Conservation (phyloP, 2,329 filamentous ascomycete species). For the Sclerotinia subarctica region DNA sequence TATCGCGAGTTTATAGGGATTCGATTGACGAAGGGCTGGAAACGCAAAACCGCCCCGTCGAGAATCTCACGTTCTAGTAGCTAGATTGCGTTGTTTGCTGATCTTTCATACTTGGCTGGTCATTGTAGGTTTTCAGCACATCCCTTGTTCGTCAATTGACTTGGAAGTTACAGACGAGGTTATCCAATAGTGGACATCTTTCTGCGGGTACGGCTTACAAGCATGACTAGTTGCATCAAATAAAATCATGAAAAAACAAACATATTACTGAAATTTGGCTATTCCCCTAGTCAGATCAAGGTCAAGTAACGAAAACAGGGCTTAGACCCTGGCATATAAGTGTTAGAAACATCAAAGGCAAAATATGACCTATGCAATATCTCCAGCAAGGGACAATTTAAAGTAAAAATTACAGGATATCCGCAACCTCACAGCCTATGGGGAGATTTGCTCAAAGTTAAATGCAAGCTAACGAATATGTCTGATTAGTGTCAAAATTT, state of each 20-base stretch:
- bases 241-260: background rate
- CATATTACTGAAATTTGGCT: background rate
- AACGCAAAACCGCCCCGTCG: background rate
- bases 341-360: too few species aligned
- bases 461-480: too few species aligned
- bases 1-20: background rate
- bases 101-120: background rate
- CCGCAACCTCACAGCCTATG: too few species aligned
- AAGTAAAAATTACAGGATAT: too few species aligned
- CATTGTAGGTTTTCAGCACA: background rate
- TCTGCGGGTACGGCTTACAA: background rate
- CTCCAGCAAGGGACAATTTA: too few species aligned
- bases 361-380: too few species aligned
- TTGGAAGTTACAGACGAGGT: background rate
- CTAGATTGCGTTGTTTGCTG: background rate
- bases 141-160: background rate
- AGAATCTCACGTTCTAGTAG: background rate
- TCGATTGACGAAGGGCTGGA: background rate
- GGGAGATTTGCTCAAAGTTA: too few species aligned
- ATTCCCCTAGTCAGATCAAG: too few species aligned
- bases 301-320: too few species aligned
- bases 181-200: background rate
- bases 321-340: too few species aligned
- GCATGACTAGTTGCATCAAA: background rate
- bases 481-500: too few species aligned